Evolutionary conservation across 768 basidiomycete genomes (phyloP), one percentile per base, ranked within the genome.

Genomic region (Lentinus brumalis): DNA sequence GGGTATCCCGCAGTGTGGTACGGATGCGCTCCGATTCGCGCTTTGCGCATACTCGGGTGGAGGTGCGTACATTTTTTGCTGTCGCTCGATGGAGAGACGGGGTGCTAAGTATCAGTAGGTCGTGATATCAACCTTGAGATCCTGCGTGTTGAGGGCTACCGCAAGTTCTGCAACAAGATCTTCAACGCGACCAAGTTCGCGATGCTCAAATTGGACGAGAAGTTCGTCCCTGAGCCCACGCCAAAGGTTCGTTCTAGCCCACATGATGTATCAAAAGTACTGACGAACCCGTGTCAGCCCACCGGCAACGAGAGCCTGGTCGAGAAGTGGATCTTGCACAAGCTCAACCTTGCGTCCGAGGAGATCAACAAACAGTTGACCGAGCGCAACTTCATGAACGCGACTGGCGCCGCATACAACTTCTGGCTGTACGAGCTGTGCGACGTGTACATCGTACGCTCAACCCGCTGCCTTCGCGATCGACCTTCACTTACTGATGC

Each of bases 401-500:
- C 95, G 0, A 96, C 97, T 0, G 88, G 81, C 3, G 81, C 86
- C 0, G 88, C 85, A 0, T 86, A 98, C 77, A 92, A 92, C 69
- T 98, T 97, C 80, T 99, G 97, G 96, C 75, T 99, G 41, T 96
- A 98, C 73, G 96, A 99, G 74, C 80, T 98, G n/a, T 99, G 97
- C 71, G 97, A 99, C 71, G 95, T 99, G 29, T 99, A 96, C 77
- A 98, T 99, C 65, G 94, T 95, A 60, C 21, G 21, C 18, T 9
- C 45, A 21, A 46, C 5, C 45, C 40, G 51, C 9, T 21, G 31
- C 71, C 11, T 15, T 26, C 21, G 21, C 21, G 21, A 1, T 2
- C 21, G 21, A 26, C 21, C 21, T 26, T 62, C 32, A 39, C 29
- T 16, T 14, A 39, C 30, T 15, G 46, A 26, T 57, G 50, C 52